A percentile compares a stretch with the other conserved stretches of the same genome.
These are phyloP conservation scores for Stellera chamaejasme DNA, from an alignment of 345 rosid genomes.

Conservation along the genomic window DNA sequence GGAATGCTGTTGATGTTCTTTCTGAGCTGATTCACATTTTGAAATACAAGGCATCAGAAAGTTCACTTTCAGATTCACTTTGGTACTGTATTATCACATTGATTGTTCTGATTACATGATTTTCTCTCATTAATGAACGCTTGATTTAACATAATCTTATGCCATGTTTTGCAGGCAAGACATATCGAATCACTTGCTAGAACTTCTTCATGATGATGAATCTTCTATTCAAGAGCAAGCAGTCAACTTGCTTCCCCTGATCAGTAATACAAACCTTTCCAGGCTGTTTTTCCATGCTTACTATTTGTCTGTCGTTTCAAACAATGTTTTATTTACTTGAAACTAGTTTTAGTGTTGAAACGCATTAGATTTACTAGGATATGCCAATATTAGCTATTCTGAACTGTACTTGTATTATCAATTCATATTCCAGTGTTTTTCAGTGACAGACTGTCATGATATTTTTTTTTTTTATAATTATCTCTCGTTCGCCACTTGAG, in stretches of 20 bases:
- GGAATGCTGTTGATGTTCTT: slow-evolving; percentile 74
- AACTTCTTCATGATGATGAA: slow-evolving; percentile 55
- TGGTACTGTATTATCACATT: slow-evolving; percentile 37
- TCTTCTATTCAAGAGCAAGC: slow-evolving; percentile 38
- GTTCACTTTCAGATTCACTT: slow-evolving; percentile 34
- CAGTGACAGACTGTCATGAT: too few relatives aligned
- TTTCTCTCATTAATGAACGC: slow-evolving; percentile 10
- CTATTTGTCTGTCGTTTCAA: not conserved
- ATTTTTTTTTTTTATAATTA: too few relatives aligned
- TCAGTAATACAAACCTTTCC: slow-evolving; percentile 33
- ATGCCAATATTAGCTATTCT: too few relatives aligned
- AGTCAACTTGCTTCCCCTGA: slow-evolving; percentile 44
- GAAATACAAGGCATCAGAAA: slow-evolving; percentile 19
- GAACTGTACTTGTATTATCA: too few relatives aligned
- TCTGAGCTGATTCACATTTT: slow-evolving; percentile 46
- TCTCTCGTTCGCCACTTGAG: too few relatives aligned
- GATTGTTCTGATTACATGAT: slow-evolving; percentile 1
- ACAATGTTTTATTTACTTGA: not conserved
- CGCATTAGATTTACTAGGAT: too few relatives aligned
- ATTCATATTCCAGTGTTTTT: too few relatives aligned
- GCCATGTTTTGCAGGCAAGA: slow-evolving; percentile 47
- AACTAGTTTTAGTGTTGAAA: too few relatives aligned
- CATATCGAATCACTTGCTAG: slow-evolving; percentile 49
- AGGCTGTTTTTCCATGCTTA: not conserved
- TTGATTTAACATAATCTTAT: slow-evolving; percentile 13